These are phyloP conservation scores for Torulaspora globosa DNA, from an alignment of 1,139 yeast species.

Conservation along the genomic window DNA sequence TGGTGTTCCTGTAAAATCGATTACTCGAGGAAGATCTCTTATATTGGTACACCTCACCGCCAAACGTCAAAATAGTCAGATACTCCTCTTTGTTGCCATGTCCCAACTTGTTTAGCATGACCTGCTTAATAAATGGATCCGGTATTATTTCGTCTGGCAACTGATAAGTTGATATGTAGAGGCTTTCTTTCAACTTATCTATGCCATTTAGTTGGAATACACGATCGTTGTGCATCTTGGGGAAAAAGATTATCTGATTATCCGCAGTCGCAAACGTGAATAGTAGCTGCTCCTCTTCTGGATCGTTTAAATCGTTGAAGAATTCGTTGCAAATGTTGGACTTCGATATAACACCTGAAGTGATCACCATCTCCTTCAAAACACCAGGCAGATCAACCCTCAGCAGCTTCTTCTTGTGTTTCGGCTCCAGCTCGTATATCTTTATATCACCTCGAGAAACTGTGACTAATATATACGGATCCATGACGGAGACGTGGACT, in stretches of 20 bases:
- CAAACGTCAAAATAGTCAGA: slow-evolving; percentile 66
- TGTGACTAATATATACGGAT: slow-evolving; percentile 55
- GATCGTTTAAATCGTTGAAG: slow-evolving; percentile 22
- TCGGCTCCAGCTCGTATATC: slow-evolving; percentile 41
- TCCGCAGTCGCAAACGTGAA: slow-evolving; percentile 74
- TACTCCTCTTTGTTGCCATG: slow-evolving; percentile 54
- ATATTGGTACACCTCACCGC: slow-evolving; percentile 73
- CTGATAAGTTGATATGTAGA: slow-evolving; percentile 55
- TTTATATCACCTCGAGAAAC: slow-evolving; percentile 59
- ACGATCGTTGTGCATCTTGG: slow-evolving; percentile 58
- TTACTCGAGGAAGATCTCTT: slow-evolving; percentile 48
- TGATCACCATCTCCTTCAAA: slow-evolving; percentile 57
- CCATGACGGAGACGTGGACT: slow-evolving; percentile 52
- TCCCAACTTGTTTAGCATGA: slow-evolving; percentile 63
- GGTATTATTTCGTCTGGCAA: slow-evolving; percentile 55
- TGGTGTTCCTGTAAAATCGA: slow-evolving; percentile 46
- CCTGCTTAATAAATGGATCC: slow-evolving; percentile 72
- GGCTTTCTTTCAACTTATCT: slow-evolving; percentile 52
- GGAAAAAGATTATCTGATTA: slow-evolving; percentile 63
- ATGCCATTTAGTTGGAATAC: slow-evolving; percentile 63
- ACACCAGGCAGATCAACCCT: slow-evolving; percentile 46
- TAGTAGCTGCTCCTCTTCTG: slow-evolving; percentile 44
- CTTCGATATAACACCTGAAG: slow-evolving; percentile 59
- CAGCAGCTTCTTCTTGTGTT: slow-evolving; percentile 35
- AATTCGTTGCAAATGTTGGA: slow-evolving; percentile 41